Evolutionary conservation across 805 yeast genomes (phyloP), one percentile per base, ranked within the genome.

Genomic region (Zygoascus flipseniorum): DNA sequence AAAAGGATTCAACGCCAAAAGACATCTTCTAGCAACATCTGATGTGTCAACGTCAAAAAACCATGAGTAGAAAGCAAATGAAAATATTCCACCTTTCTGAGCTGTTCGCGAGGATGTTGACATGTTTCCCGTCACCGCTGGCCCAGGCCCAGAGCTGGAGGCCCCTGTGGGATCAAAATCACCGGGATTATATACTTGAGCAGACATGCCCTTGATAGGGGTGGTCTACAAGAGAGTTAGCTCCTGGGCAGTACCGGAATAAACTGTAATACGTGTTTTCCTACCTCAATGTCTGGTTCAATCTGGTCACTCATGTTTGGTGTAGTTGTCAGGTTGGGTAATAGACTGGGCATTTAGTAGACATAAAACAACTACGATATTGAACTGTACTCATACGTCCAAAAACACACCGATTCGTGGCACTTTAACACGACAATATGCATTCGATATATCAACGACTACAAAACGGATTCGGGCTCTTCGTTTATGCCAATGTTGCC

Each of bases 41-140:
- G 66, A 69, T 3, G 89, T 82, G 58, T 80, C 83, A 48, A 88
- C 72, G 64, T 87, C 86, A 67, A 86, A 88, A 65, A 72, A 86
- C 56, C 77, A 74, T 57, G 84, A 70, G 64, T 85, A 84, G 65
- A 80, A 82, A 52, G 75, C 76, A 42, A 83, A 66, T 19, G 82
- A 76, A 60, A 83, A 76, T 56, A 78, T 59, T 13, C 81, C 80
- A 55, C 73, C 80, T 58, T 67, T 68, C 41, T 42, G 39, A 13
- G 39, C 47, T 2, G 20, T 20, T n/a, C 45, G 43, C 41, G 16
- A 13, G 39, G 42, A 8, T 23, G 28, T 23, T 37, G 42, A 10
- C 52, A 56, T 56, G 16, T 45, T 50, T 6, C 59, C 59, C 10
- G 51, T 37, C n/a, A 55, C 53, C 1, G 45, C 23, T 2, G 52